Percentiles rank a stretch among this genome's conserved stretches.
Evolutionary conservation across 1,284 basidiomycete species (phyloP).

Genomic region (Cryptococcus sp.): DNA sequence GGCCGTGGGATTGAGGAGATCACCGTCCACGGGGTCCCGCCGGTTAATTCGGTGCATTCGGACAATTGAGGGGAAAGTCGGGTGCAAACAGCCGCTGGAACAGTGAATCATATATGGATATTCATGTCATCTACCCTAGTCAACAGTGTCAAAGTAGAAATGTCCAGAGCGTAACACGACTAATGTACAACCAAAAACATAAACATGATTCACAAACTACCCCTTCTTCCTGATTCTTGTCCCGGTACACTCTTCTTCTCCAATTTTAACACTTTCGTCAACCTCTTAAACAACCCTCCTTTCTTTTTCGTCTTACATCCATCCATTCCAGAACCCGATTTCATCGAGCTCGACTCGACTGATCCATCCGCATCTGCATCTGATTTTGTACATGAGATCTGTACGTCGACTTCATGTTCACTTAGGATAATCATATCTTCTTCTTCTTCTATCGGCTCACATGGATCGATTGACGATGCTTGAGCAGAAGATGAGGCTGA

Average conservation of each 20-base stretch:
- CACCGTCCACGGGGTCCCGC: too few relatives aligned
- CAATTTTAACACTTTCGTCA: slow-evolving; percentile 21
- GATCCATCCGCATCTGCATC: slow-evolving; percentile 28
- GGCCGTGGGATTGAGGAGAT: too few relatives aligned
- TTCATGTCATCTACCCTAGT: too few relatives aligned
- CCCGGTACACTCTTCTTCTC: slow-evolving; percentile 21
- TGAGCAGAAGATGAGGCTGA: slow-evolving; percentile 10
- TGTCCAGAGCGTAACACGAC: too few relatives aligned
- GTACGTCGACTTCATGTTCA: slow-evolving; percentile 2
- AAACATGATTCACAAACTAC: neutral
- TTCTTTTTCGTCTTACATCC: slow-evolving; percentile 10
- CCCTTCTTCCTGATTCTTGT: slow-evolving; percentile 4
- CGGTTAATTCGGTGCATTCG: too few relatives aligned
- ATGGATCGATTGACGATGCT: slow-evolving; percentile 14
- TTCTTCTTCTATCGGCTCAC: slow-evolving; percentile 15
- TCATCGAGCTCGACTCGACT: slow-evolving; percentile 16
- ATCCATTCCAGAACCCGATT: slow-evolving; percentile 1
- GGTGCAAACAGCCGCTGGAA: too few relatives aligned
- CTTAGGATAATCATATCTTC: neutral
- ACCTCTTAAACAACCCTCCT: slow-evolving; percentile 26
- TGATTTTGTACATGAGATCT: slow-evolving; percentile 21
- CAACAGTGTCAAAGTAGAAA: too few relatives aligned
- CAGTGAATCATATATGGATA: too few relatives aligned
- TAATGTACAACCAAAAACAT: neutral
- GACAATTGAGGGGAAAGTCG: too few relatives aligned